Base-by-base conservation (phyloP, 2,329 filamentous ascomycete species). In the Clonostachys sp. region DNA sequence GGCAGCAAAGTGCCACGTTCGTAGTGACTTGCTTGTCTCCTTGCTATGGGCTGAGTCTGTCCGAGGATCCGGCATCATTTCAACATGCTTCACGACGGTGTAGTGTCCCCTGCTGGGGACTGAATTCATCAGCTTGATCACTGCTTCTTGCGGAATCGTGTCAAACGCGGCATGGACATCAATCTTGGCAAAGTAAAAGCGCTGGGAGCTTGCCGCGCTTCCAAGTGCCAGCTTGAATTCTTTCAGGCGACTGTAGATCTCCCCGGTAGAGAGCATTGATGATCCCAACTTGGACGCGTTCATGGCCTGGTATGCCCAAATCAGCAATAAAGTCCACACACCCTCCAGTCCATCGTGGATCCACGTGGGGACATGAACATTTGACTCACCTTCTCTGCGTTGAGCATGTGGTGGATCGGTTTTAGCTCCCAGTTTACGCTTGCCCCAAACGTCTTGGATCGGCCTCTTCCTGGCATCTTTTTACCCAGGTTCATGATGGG, bases 121-220 rank as follows among this genome's bases (percentile, higher is more conserved):
- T 45, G 60, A 83, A 49, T 53, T 64, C 52, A 95, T 78, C 24
- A 97, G 71, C 20, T 73, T 62, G 34, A 96, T 60, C 16, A 97
- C 72, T 1, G 82, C 80, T 24, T 78, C 67, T 62, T 97, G 94
- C 0, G 94, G 94, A 41, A 99, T 96, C 0, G 88, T 96, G 64
- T 99, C 94, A 62, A 96, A 99, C 56, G 92, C 95, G 3, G 89
- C 83, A 61, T 89, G 81, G 17, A 99, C 91, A 60, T 99, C 94
- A 12, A 95, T 74, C 62, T 99, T 99, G 50, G 85, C 91, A 66
- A 97, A 95, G 65, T 88, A 97, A 2, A 96, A 67, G 5, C 65
- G 72, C 9, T 61, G 57, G 1, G 66, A 56, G 0, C 53, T 52
- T 2, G 64, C 49, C 1, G 66, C 65, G 9, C 24, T 30, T 30